phyloP scores from a whole-genome alignment of 345 rosid genomes.

The Cochlearia excelsa region DNA sequence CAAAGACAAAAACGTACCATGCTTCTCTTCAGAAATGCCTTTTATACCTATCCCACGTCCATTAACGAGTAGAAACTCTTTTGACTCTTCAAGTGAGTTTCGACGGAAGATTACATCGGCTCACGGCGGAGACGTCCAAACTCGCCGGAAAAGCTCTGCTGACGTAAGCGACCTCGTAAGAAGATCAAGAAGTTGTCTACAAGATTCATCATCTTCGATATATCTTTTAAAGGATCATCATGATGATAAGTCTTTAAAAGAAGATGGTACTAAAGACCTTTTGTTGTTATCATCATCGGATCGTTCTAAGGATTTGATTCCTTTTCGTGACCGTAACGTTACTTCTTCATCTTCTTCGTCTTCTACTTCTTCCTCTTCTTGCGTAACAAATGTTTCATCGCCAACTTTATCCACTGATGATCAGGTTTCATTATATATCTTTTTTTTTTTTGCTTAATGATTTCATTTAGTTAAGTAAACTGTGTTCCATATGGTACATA shows the following conservation, averaged over 20 bases:
- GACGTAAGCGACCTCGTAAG: conserved; percentile 40
- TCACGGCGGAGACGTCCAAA: conserved; percentile 26
- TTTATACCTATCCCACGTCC: conserved; percentile 45
- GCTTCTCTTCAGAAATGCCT: conserved; percentile 34
- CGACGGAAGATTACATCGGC: conserved; percentile 47
- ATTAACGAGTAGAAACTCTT: conserved; percentile 34
- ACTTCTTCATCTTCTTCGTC: conserved; percentile 34
- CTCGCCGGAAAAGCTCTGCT: conserved; percentile 65
- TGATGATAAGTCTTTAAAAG: conserved; percentile 22
- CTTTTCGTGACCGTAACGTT: conserved; percentile 35
- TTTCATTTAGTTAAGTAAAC: too few relatives aligned
- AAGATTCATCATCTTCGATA: conserved; percentile 47
- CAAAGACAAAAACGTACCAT: conserved; percentile 47
- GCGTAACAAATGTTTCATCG: conserved; percentile 40
- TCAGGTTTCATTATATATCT: conserved; percentile 45
- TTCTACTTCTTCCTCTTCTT: conserved; percentile 28
- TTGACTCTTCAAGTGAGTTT: conserved; percentile 25
- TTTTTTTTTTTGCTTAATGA: neutral
- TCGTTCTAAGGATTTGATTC: conserved; percentile 32
- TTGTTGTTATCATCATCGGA: conserved; percentile 49
- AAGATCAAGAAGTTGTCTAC: conserved; percentile 26
- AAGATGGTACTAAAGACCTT: conserved; percentile 38
- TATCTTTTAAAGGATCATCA: conserved; percentile 63
- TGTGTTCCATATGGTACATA: too few relatives aligned
- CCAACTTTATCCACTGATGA: conserved; percentile 49